phyloP scores from a whole-genome alignment of 441 rosid species.

The Isatis lusitanica region DNA sequence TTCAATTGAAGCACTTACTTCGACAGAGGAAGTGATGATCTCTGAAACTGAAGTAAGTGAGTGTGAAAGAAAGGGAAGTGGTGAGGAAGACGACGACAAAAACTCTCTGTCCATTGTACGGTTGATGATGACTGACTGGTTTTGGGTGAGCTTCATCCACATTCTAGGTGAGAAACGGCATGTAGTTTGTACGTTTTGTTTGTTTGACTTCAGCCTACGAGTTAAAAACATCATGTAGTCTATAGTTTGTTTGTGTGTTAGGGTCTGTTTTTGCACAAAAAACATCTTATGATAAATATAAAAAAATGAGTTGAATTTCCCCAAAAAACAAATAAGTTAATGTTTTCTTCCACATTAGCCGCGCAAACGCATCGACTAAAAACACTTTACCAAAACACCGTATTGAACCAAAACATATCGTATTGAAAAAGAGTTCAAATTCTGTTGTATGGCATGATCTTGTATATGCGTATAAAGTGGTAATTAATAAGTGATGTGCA shows the following conservation, averaged over 20 bases:
- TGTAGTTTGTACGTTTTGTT: not conserved
- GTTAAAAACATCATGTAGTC: not conserved
- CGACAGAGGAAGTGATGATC: not conserved
- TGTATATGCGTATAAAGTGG: not conserved
- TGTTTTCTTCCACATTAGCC: too few species aligned
- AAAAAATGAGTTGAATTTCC: too few species aligned
- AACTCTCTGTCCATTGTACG: not conserved
- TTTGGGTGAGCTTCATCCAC: not conserved
- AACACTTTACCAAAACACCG: too few species aligned
- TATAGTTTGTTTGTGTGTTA: not conserved
- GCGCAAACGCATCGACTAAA: too few species aligned
- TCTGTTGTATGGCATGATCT: not conserved
- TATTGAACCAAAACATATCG: too few species aligned
- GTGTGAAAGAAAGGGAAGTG: not conserved
- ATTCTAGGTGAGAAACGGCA: not conserved
- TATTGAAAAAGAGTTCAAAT: too few species aligned
- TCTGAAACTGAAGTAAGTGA: slow-evolving; percentile 11
- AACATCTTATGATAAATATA: too few species aligned
- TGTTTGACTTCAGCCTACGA: not conserved
- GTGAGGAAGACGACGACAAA: slow-evolving; percentile 15
- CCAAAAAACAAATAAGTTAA: too few species aligned
- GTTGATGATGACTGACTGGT: slow-evolving; percentile 7
- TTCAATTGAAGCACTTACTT: not conserved
- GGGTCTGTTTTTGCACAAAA: too few species aligned
- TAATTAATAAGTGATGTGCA: not conserved